Evolutionary conservation across 768 basidiomycete species (phyloP).

Genomic region (Sutorius australiensis): DNA sequence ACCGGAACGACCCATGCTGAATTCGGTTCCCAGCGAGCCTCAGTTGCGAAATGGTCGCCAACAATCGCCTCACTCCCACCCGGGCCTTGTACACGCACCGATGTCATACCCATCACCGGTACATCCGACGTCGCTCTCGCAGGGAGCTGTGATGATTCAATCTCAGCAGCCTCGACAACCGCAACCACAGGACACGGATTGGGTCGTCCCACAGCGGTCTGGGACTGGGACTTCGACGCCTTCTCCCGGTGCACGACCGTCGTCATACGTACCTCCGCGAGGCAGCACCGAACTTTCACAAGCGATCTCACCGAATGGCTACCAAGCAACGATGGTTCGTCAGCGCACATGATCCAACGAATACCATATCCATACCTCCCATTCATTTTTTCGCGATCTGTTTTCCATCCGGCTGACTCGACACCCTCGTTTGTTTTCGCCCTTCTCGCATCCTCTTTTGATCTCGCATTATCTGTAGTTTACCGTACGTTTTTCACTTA

Average conservation of each 20-base stretch:
- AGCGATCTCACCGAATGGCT: conserved; percentile 40
- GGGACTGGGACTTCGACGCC: conserved; percentile 31
- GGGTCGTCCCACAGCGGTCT: conserved; percentile 37
- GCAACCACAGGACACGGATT: conserved; percentile 44
- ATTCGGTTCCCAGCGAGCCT: conserved; percentile 36
- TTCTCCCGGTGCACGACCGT: conserved; percentile 43
- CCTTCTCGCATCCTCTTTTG: conserved; percentile 32
- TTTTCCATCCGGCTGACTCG: conserved; percentile 26
- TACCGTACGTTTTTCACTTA: conserved; percentile 45
- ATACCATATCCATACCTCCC: neutral
- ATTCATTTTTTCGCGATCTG: conserved; percentile 21
- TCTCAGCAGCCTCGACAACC: conserved; percentile 38
- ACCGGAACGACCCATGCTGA: conserved; percentile 46
- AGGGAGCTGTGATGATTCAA: conserved; percentile 43
- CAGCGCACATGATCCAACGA: conserved; percentile 44
- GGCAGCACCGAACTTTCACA: conserved; percentile 43
- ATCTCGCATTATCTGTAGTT: conserved; percentile 60
- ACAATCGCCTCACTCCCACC: conserved; percentile 40
- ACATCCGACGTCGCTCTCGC: conserved; percentile 45
- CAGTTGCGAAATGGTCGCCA: conserved; percentile 38
- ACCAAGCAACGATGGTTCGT: conserved; percentile 44
- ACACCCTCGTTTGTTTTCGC: conserved; percentile 23
- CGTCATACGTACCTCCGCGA: conserved; percentile 48
- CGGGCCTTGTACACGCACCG: conserved; percentile 38
- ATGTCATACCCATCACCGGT: conserved; percentile 44